These are phyloP conservation scores for Jatropha podagrica DNA, from an alignment of 441 rosid genomes.

Conservation along the genomic window DNA sequence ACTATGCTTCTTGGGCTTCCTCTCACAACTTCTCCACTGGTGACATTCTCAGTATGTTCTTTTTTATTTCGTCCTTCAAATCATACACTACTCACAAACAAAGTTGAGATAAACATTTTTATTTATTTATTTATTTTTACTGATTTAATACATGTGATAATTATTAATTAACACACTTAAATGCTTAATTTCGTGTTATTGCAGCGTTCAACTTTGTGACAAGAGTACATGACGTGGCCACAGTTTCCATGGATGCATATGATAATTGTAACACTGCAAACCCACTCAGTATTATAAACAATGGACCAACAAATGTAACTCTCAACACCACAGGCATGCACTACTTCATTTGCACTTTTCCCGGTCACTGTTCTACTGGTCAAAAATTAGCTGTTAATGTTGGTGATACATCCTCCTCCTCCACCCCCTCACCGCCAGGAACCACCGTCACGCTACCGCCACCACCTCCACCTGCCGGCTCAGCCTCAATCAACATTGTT, in stretches of 20 bases:
- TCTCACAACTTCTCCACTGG: slow-evolving; percentile 20
- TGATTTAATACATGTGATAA: too few species aligned
- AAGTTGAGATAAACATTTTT: too few species aligned
- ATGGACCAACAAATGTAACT: slow-evolving; percentile 34
- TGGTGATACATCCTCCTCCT: background rate
- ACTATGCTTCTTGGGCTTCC: slow-evolving; percentile 42
- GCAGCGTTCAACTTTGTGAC: slow-evolving; percentile 37
- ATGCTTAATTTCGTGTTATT: background rate
- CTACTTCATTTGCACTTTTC: slow-evolving; percentile 31
- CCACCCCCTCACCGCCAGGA: slow-evolving; percentile 25
- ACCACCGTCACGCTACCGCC: background rate
- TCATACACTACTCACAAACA: too few species aligned
- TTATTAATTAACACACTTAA: background rate
- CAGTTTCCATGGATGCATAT: slow-evolving; percentile 27
- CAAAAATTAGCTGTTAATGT: slow-evolving; percentile 46
- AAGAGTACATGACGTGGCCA: slow-evolving; percentile 41
- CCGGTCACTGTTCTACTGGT: slow-evolving; percentile 35
- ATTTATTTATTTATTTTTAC: too few species aligned
- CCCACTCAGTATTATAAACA: background rate
- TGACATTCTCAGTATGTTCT: slow-evolving; percentile 35
- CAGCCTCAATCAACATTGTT: slow-evolving; percentile 1
- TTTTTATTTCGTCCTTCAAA: too few species aligned
- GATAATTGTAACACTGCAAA: slow-evolving; percentile 29
- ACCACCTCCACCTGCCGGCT: slow-evolving; percentile 14
- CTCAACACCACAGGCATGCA: slow-evolving; percentile 31